Base-by-base conservation (phyloP, 1,284 basidiomycete species). In the Trametes sp. region DNA sequence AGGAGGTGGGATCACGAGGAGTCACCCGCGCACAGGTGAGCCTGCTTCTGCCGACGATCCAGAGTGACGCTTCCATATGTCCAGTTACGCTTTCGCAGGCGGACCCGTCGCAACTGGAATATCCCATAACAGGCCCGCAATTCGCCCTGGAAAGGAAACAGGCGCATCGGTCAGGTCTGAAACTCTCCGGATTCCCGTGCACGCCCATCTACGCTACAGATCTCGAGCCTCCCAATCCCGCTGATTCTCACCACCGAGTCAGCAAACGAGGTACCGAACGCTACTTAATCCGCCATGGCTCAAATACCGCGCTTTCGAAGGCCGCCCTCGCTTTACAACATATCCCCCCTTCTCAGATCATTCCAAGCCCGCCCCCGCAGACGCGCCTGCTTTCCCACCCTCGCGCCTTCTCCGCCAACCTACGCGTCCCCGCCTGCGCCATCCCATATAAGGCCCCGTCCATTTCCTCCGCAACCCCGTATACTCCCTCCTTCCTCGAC, bases 391-490 rank as follows among this genome's bases (percentile, higher is more conserved):
- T 31, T 65, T 65, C 66, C 66, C 63, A 68, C 60, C 64, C 62
- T 57, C 42, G 61, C 67, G 50, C 57, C 69, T 63, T 62, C 65
- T 38, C 64, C 61, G 51, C 59, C 67, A 55, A 46, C 61, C 61
- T 64, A 50, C 68, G 52, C 63, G 57, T 62, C 66, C 63, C 66
- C 62, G 62, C 60, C 63, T 63, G 29, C 70, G 67, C 70, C 67
- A 61, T 66, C 67, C 70, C 59, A 57, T 70, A 67, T 65, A 70
- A 69, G 65, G 66, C 58, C 64, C 59, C 52, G 59, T 66, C 65
- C 62, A 67, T 62, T 57, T 56, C 67, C 66, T 65, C 66, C 56
- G 61, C 61, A 62, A 52, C 72, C 71, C 68, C 70, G 61, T 69
- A 26, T 48, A 62, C 46, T 63, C 66, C 58, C 52, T 61, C 21